Evolutionary conservation across 1,284 basidiomycete species (phyloP).

Genomic region (Farysia itapuensis): DNA sequence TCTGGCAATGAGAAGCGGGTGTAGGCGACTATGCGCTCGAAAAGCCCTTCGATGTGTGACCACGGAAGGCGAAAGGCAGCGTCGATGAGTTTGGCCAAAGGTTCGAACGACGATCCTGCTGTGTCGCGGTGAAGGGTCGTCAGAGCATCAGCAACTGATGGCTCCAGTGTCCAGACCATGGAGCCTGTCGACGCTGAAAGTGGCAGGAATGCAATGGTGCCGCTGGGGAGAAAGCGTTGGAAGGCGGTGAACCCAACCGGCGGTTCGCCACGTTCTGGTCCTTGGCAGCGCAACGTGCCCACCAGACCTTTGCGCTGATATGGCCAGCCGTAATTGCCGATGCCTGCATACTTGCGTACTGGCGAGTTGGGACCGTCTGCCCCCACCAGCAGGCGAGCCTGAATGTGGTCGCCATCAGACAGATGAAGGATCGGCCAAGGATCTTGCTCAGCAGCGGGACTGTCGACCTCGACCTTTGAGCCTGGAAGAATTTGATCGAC

Average conservation of each 20-base stretch:
- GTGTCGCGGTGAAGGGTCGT: slow-evolving; percentile 67
- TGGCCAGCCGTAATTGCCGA: slow-evolving; percentile 85
- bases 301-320: slow-evolving; percentile 91
- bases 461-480: slow-evolving; percentile 20
- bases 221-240: slow-evolving; percentile 92
- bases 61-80: slow-evolving; percentile 87
- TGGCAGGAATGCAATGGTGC: slow-evolving; percentile 78
- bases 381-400: slow-evolving; percentile 69
- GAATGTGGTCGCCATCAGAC: slow-evolving; percentile 3
- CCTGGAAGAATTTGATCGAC: slow-evolving; percentile 67
- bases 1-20: slow-evolving; percentile 7
- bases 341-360: slow-evolving; percentile 81
- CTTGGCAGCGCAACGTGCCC: slow-evolving; percentile 69
- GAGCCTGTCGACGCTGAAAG: slow-evolving; percentile 75
- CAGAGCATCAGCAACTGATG: slow-evolving; percentile 73
- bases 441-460: slow-evolving; percentile 53
- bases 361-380: slow-evolving; percentile 96
- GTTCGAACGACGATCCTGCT: slow-evolving; percentile 59
- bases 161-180: slow-evolving; percentile 91
- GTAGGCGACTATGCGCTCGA: slow-evolving; percentile 67
- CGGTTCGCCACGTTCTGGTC: slow-evolving; percentile 29
- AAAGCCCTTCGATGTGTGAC: slow-evolving; percentile 71
- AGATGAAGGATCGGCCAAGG: slow-evolving; percentile 36
- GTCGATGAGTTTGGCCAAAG: slow-evolving; percentile 78
- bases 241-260: slow-evolving; percentile 68